phyloP scores from a whole-genome alignment of 768 basidiomycete genomes.

The Clathrus columnatus region DNA sequence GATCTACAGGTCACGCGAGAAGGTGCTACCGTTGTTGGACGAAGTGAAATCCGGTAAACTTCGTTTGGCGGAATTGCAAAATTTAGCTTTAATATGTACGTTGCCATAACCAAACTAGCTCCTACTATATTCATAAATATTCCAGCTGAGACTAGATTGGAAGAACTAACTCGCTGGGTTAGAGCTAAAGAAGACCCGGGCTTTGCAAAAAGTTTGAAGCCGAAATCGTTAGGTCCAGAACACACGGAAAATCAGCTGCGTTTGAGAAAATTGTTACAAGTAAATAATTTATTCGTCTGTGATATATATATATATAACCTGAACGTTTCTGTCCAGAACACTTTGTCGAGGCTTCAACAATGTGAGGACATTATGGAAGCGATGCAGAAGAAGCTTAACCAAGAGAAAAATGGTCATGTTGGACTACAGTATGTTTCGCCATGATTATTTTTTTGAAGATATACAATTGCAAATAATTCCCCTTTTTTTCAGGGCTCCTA shows the following conservation, averaged over 20 bases:
- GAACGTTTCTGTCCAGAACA: conserved; percentile 34
- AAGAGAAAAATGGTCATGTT: conserved; percentile 53
- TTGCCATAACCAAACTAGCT: neutral
- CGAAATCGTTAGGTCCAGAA: conserved; percentile 80
- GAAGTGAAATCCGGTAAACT: conserved; percentile 33
- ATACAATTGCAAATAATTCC: neutral
- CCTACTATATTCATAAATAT: neutral
- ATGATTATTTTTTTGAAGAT: neutral
- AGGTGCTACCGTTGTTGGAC: conserved; percentile 42
- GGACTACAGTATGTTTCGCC: conserved; percentile 43
- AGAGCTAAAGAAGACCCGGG: conserved; percentile 71
- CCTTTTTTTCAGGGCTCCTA: conserved; percentile 53
- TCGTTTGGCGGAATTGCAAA: conserved; percentile 48
- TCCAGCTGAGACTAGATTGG: conserved; percentile 69
- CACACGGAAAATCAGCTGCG: conserved; percentile 75
- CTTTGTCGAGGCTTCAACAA: conserved; percentile 66
- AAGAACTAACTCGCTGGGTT: conserved; percentile 75
- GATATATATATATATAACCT: neutral
- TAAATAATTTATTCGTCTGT: conserved; percentile 24
- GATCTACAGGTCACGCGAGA: conserved; percentile 38
- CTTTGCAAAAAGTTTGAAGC: conserved; percentile 65
- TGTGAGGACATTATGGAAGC: conserved; percentile 65
- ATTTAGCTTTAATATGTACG: conserved; percentile 59
- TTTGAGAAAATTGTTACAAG: conserved; percentile 63
- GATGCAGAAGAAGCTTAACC: conserved; percentile 60